A percentile compares a stretch with the other conserved stretches of the same genome.
These are phyloP conservation scores for Cadophora sp. DNA, from an alignment of 2,329 filamentous ascomycete genomes.

Conservation along the genomic window DNA sequence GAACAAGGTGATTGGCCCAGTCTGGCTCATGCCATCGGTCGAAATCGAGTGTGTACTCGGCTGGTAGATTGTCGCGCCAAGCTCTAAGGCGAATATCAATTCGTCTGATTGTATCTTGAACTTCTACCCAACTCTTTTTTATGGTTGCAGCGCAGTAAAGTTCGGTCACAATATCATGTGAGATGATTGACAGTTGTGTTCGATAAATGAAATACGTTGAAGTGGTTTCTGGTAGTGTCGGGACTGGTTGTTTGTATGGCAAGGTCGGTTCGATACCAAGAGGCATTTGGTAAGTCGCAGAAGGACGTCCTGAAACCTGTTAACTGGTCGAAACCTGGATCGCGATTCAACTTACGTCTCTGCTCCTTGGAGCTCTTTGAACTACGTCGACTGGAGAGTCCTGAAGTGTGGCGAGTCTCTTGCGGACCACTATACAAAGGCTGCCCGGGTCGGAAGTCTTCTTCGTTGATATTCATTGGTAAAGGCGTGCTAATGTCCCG, in stretches of 20 bases:
- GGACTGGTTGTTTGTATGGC: conserved; percentile 23
- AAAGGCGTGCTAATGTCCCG: conserved; percentile 39
- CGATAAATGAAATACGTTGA: conserved; percentile 40
- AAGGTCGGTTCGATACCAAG: conserved; percentile 12
- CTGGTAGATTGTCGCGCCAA: conserved; percentile 33
- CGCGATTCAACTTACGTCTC: not conserved
- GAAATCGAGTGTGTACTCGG: conserved; percentile 31
- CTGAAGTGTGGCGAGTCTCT: not conserved
- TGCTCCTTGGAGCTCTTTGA: conserved; percentile 21
- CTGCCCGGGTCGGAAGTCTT: conserved; percentile 19
- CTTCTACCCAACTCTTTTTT: conserved; percentile 36
- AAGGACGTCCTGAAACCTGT: conserved; percentile 14
- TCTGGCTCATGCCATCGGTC: conserved; percentile 28
- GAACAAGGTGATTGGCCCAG: conserved; percentile 24
- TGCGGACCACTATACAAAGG: conserved; percentile 20
- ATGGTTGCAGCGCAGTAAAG: conserved; percentile 39
- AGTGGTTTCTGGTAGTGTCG: conserved; percentile 27
- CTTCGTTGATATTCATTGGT: conserved; percentile 35
- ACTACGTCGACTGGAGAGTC: conserved; percentile 16
- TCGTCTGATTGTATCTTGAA: conserved; percentile 33
- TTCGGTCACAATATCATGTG: conserved; percentile 37
- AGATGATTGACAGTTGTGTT: conserved; percentile 37
- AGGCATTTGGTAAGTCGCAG: conserved; percentile 27
- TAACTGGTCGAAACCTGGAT: not conserved
- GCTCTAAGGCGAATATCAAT: conserved; percentile 33